Evolutionary conservation across 306 rosid species (phyloP).

Genomic region (Malus fusca): DNA sequence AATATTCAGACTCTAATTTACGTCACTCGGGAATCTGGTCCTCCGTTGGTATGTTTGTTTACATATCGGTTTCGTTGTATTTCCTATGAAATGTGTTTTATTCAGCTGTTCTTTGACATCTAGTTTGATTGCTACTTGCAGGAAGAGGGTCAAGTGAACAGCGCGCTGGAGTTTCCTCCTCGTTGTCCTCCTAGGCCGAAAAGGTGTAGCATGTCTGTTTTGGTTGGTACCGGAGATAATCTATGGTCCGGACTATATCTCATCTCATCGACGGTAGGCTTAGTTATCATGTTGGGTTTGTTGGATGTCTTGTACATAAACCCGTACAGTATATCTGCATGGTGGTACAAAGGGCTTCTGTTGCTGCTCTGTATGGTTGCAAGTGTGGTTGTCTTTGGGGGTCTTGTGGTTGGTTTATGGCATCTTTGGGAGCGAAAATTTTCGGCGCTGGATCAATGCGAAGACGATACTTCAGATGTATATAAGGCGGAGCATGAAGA

Average conservation of each 20-base stretch:
- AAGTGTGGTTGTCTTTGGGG: slow-evolving; percentile 69
- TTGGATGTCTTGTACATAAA: slow-evolving; percentile 53
- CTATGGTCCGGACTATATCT: slow-evolving; percentile 77
- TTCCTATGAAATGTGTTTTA: too few species aligned
- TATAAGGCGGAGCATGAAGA: slow-evolving; percentile 19
- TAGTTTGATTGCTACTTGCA: slow-evolving; percentile 24
- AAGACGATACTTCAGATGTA: slow-evolving; percentile 7
- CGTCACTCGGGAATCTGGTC: slow-evolving; percentile 74
- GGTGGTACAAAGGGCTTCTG: slow-evolving; percentile 91
- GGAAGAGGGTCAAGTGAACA: slow-evolving; percentile 64
- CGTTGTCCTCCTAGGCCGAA: slow-evolving; percentile 32
- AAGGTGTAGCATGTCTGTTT: slow-evolving; percentile 49
- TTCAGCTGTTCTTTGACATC: background rate
- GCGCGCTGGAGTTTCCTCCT: slow-evolving; percentile 7
- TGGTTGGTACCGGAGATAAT: slow-evolving; percentile 77
- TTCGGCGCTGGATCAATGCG: slow-evolving; percentile 18
- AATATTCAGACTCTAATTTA: slow-evolving; percentile 51
- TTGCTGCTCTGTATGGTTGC: slow-evolving; percentile 55
- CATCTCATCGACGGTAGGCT: slow-evolving; percentile 58
- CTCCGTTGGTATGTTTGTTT: slow-evolving; percentile 59
- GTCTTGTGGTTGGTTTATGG: slow-evolving; percentile 63
- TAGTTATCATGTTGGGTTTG: slow-evolving; percentile 42
- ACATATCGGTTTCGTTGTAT: background rate
- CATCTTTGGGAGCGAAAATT: slow-evolving; percentile 52
- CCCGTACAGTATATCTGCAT: slow-evolving; percentile 37